Evolutionary conservation across 2,329 filamentous ascomycete species (phyloP), one percentile per base, ranked within the genome.

Genomic region (Leptodontidium sp.): DNA sequence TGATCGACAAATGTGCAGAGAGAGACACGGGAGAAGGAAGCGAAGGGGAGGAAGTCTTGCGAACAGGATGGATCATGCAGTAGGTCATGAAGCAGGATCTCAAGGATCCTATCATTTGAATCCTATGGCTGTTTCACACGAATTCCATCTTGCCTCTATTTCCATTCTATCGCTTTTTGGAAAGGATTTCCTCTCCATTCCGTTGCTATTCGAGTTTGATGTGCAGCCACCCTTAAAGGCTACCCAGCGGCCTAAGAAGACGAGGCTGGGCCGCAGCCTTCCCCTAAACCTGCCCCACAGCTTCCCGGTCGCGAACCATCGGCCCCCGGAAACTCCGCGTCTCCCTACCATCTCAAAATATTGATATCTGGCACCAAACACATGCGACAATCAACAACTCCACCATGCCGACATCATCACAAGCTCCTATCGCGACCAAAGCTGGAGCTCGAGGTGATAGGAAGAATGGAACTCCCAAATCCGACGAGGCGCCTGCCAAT

Each of bases 391-490:
- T 62, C 47, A 61, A 59, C 65, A 65, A 21, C 21, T 26, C 50
- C 66, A 66, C 52, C 58, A 76, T 77, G 75, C 69, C 75, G 65
- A 64, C 68, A 66, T 59, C 68, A 57, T 43, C 70, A 52, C 53
- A 69, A 67, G 61, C 69, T 64, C 65, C 71, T 52, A 64, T 57
- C 49, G 47, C 65, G 35, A 62, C 58, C 32, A 62, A 67, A 64
- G 43, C 63, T 47, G 68, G n/a, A n/a, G 35, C 35, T 17, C 53
- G 43, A 21, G 21, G 26, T 63, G 29, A 68, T 62, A 45, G 64
- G 47, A 62, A 61, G n/a, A 47, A 32, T 24, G 47, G 17, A 35
- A 65, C 65, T 6, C 58, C 63, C 9, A 35, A 15, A 8, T 32
- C 50, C 15, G 58, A 71, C 15, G 68, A 71, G 52, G 67, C 70